Evolutionary conservation across 2,329 filamentous ascomycete genomes (phyloP).

Genomic region (Aspergillus bombycis): DNA sequence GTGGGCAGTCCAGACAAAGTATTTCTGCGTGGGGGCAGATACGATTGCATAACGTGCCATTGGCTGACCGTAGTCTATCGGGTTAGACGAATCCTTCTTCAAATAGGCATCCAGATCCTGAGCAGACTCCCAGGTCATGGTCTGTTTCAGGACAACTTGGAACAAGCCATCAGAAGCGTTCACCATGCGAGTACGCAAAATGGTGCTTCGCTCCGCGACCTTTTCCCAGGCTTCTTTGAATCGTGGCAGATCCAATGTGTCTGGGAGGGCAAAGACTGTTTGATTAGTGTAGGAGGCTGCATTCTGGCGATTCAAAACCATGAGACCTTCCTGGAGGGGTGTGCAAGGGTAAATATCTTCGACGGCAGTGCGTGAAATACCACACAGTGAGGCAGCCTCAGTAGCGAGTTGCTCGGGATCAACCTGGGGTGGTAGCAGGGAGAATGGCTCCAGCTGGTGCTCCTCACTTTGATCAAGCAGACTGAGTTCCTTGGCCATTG

Average conservation of each 20-base stretch:
- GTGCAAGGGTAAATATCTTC: slow-evolving; percentile 38
- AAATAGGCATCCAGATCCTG: slow-evolving; percentile 15
- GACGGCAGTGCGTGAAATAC: neutral
- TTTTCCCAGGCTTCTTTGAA: slow-evolving; percentile 44
- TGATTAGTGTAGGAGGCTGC: slow-evolving; percentile 43
- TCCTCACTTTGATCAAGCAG: neutral
- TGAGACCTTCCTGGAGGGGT: slow-evolving; percentile 43
- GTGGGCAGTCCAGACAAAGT: slow-evolving; percentile 48
- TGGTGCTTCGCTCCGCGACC: slow-evolving; percentile 36
- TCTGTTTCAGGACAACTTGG: slow-evolving; percentile 30
- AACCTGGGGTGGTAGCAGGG: neutral
- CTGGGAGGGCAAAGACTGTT: slow-evolving; percentile 30
- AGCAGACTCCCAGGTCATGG: slow-evolving; percentile 22
- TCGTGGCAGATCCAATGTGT: slow-evolving; percentile 26
- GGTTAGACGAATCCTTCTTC: slow-evolving; percentile 10
- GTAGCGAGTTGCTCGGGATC: neutral
- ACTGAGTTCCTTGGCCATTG: slow-evolving; percentile 47
- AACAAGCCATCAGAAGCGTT: slow-evolving; percentile 16
- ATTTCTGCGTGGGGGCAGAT: slow-evolving; percentile 11
- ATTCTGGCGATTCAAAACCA: slow-evolving; percentile 40
- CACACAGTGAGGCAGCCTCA: neutral
- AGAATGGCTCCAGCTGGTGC: neutral
- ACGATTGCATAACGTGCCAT: slow-evolving; percentile 15
- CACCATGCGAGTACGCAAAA: slow-evolving; percentile 47
- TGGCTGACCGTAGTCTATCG: slow-evolving; percentile 12